A percentile compares a stretch with the other conserved stretches of the same genome.
Conservation (phyloP, 2,329 filamentous ascomycete species). For the Graphilbum ipis-grandicollis region DNA sequence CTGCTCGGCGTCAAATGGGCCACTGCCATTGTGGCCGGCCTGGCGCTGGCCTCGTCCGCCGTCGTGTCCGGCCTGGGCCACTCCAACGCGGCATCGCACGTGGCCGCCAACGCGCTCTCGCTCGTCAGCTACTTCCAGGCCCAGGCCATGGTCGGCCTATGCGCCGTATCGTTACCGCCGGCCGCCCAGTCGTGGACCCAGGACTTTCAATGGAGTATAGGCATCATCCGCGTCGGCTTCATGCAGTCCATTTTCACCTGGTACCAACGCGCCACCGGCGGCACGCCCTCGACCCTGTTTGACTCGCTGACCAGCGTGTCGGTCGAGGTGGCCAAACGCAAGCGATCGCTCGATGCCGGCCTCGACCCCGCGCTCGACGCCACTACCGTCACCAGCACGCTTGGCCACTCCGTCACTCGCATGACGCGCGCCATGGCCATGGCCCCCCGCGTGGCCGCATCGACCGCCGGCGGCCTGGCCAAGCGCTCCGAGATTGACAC, state of each 20-base stretch:
- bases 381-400: too few species aligned
- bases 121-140: constrained; percentile 79
- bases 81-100: constrained; percentile 73
- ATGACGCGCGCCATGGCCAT: constrained; percentile 24
- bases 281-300: constrained; percentile 56
- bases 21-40: constrained; percentile 59
- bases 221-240: constrained; percentile 64
- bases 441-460: constrained; percentile 14
- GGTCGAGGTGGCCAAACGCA: constrained; percentile 54
- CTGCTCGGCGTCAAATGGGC: constrained; percentile 67
- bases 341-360: constrained; percentile 18
- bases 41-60: constrained; percentile 59
- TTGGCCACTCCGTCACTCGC: constrained; percentile 21
- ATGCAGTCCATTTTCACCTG: constrained; percentile 68
- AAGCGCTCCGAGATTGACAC: constrained; percentile 36
- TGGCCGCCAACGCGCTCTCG: constrained; percentile 68
- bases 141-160: constrained; percentile 69
- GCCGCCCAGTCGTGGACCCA: constrained; percentile 77
- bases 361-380: constrained; percentile 12
- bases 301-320: constrained; percentile 52
- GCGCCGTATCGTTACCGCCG: constrained; percentile 55
- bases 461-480: constrained; percentile 18
- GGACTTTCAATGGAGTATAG: constrained; percentile 87
- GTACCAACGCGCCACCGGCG: constrained; percentile 77
- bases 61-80: constrained; percentile 70